These are phyloP conservation scores for Vitis hybrid DNA, from an alignment of 177 flowering plant species.

Conservation along the genomic window DNA sequence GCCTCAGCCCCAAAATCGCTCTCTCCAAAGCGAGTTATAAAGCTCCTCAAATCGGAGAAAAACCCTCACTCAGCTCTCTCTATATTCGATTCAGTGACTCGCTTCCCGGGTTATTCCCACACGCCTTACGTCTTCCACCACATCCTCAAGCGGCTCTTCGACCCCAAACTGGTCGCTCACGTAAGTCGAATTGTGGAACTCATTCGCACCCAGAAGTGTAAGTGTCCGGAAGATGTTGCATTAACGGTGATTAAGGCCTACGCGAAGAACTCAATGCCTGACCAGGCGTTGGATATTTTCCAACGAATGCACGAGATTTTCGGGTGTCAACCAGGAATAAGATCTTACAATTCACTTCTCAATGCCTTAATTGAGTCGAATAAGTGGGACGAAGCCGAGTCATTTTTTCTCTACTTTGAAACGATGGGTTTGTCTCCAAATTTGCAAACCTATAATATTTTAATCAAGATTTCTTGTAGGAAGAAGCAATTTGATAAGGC, in stretches of 20 bases:
- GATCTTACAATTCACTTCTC: slow-evolving; percentile 69
- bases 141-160: no score
- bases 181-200: slow-evolving; percentile 50
- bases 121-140: no score
- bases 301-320: slow-evolving; percentile 59
- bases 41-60: no score
- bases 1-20: no score
- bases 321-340: slow-evolving; percentile 68
- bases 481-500: slow-evolving; percentile 54
- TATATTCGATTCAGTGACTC: no score
- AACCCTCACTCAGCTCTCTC: no score
- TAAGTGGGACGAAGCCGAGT: slow-evolving; percentile 62
- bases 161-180: slow-evolving; percentile 16
- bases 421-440: slow-evolving; percentile 54
- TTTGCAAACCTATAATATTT: slow-evolving; percentile 69
- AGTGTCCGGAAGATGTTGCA: slow-evolving; percentile 70
- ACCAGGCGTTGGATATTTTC: slow-evolving; percentile 58
- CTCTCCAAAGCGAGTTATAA: no score
- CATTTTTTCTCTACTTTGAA: slow-evolving; percentile 53
- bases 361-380: slow-evolving; percentile 57
- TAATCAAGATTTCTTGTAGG: slow-evolving; percentile 67
- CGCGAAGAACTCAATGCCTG: slow-evolving; percentile 33
- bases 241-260: slow-evolving; percentile 34
- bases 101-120: no score
- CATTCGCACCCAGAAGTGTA: slow-evolving; percentile 45